phyloP scores from a whole-genome alignment of 495 filamentous ascomycete genomes.

The Daldinia decipiens region DNA sequence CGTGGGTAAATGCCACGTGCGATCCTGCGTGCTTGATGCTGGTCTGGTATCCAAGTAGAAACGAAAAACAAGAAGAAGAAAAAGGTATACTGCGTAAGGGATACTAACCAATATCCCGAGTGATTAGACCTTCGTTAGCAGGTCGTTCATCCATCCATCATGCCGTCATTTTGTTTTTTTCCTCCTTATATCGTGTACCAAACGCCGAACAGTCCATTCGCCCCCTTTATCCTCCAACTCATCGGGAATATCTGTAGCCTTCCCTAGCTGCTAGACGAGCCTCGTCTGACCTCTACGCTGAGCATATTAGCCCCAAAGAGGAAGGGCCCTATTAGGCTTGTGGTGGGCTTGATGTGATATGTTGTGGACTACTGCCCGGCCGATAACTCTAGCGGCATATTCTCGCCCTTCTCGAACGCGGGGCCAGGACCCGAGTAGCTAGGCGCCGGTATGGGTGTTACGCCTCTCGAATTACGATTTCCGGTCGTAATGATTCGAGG shows the following conservation, averaged over 20 bases:
- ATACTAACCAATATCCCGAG: constrained; percentile 1
- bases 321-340: constrained; percentile 1
- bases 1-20: background rate
- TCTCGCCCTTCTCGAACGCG: constrained; percentile 60
- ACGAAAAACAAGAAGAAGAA: constrained; percentile 7
- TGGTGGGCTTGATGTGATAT: background rate
- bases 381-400: constrained; percentile 45
- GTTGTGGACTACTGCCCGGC: constrained; percentile 25
- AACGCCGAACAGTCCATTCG: constrained; percentile 21
- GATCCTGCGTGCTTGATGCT: constrained; percentile 27
- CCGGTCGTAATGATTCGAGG: constrained; percentile 23
- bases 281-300: background rate
- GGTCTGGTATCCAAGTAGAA: constrained; percentile 23
- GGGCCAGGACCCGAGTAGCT: constrained; percentile 58
- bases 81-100: constrained; percentile 15
- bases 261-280: background rate
- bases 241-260: background rate
- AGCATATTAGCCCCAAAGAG: background rate
- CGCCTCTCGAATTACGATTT: constrained; percentile 19
- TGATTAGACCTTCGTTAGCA: background rate
- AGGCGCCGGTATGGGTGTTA: constrained; percentile 47
- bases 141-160: constrained; percentile 6
- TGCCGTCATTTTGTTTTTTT: constrained; percentile 9
- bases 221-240: constrained; percentile 1
- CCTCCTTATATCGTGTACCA: constrained; percentile 16